Percentiles rank a stretch among this genome's conserved stretches.
These are phyloP conservation scores for Corymbia maculata DNA, from an alignment of 345 rosid genomes.

Conservation along the genomic window DNA sequence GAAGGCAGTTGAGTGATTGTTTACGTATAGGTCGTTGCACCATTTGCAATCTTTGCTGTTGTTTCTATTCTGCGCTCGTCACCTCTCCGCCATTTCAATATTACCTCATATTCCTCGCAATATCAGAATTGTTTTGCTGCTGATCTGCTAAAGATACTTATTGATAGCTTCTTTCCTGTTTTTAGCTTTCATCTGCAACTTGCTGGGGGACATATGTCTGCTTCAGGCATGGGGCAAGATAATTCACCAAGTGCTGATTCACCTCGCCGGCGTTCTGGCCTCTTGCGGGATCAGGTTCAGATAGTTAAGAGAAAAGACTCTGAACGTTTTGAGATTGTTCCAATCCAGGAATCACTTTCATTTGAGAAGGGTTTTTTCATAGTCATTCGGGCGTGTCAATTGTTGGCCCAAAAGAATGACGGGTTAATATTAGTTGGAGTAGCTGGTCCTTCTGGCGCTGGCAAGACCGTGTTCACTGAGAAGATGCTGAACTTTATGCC, in stretches of 20 bases:
- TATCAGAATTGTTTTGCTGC: not conserved
- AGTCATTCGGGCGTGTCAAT: constrained; percentile 84
- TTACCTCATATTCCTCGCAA: not conserved
- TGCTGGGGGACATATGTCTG: not conserved
- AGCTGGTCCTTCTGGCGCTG: constrained; percentile 99
- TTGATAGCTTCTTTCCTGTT: not conserved
- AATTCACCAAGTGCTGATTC: constrained; percentile 42
- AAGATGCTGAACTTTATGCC: constrained; percentile 90
- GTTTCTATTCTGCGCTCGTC: not conserved
- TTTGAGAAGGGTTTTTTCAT: constrained; percentile 91
- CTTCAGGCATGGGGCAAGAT: constrained; percentile 46
- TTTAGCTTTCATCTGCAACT: not conserved
- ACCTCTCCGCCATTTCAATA: not conserved
- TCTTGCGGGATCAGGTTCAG: constrained; percentile 83
- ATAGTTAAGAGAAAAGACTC: constrained; percentile 62
- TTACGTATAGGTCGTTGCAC: not conserved
- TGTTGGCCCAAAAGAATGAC: constrained; percentile 83
- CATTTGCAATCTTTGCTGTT: not conserved
- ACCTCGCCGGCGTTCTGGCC: constrained; percentile 76
- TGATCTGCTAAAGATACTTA: not conserved
- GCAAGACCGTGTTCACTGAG: constrained; percentile 93
- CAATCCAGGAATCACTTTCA: constrained; percentile 66
- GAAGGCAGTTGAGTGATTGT: not conserved
- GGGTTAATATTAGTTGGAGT: constrained; percentile 87
- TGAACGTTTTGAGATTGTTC: constrained; percentile 73